Conservation (phyloP, 306 rosid species). For the Castanopsis chinensis region DNA sequence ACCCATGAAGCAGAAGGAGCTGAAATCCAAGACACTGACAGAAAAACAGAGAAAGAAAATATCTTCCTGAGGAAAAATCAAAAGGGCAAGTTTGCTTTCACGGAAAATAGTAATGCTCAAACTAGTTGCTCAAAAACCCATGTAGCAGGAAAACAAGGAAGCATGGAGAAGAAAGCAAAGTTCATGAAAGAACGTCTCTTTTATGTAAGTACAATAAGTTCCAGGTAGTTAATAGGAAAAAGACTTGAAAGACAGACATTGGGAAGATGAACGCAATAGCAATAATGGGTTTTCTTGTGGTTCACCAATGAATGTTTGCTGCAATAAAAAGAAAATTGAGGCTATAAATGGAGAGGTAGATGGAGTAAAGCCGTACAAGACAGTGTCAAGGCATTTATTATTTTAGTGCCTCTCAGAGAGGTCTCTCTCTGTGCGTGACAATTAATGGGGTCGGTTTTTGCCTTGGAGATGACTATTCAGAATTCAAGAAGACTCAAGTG, state of each 20-base stretch:
- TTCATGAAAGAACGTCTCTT: slow-evolving; percentile 12
- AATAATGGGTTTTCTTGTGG: background rate
- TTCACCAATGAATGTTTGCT: slow-evolving; percentile 10
- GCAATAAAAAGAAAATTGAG: slow-evolving; percentile 2
- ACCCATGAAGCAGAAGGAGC: slow-evolving; percentile 2
- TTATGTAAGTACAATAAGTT: background rate
- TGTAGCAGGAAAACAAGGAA: background rate
- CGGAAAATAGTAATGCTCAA: background rate
- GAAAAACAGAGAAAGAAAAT: background rate
- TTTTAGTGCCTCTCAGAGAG: slow-evolving; percentile 15
- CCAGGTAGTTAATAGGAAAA: slow-evolving; percentile 1
- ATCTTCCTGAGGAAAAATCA: background rate
- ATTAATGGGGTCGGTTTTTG: slow-evolving; percentile 30
- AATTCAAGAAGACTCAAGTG: background rate
- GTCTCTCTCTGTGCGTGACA: slow-evolving; percentile 15
- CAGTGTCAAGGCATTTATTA: slow-evolving; percentile 26
- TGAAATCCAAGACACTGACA: slow-evolving; percentile 12
- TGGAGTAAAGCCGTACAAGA: slow-evolving; percentile 31
- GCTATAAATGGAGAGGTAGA: slow-evolving; percentile 32
- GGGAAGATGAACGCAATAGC: background rate
- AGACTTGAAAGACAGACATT: slow-evolving; percentile 3
- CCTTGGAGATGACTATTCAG: background rate
- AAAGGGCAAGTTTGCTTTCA: background rate
- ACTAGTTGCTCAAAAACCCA: slow-evolving; percentile 14
- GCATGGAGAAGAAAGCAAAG: slow-evolving; percentile 2